Evolutionary conservation across 352 stramenopile species (phyloP), one percentile per base, ranked within the genome.

Genomic region (Pythium rishiriense): DNA sequence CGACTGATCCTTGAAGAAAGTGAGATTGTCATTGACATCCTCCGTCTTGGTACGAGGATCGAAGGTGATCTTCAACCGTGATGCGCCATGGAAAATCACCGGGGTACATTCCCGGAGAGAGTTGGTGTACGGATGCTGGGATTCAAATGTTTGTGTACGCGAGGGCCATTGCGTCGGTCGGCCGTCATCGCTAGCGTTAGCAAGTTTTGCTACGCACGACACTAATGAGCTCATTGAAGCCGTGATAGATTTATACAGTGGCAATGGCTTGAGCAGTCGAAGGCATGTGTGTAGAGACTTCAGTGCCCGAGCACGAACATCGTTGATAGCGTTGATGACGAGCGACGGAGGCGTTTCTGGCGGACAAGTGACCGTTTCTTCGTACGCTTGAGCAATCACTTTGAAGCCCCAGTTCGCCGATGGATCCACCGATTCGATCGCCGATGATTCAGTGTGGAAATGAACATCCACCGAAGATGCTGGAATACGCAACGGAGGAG

Each of bases 1-100:
- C 10, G 79, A 78, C 51, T 89, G 87, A 42, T 96, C 82, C 43
- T 93, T 94, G 68, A 88, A 92, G 54, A 97, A 96, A 19, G 68
- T 83, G 2, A 97, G 53, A 46, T 92, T 97, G 56, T 97, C 90
- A 31, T 76, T 95, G 25, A 70, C 75, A 15, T 78, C 61, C 53
- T 96, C 85, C 3, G 85, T 92, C 29, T 70, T 69, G 22, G 78
- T 86, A 31, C 82, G 72, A 0, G 74, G 19, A 54, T 96, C 86
- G 53, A 97, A 97, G 9, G 75, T 84, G 39, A 97, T 77, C 4
- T 72, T 75, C 17, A 96, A 58, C 6, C 53, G 72, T 3, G 79
- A 81, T 6, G 86, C 86, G 14, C 82, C 81, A 37, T 48, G 84
- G 57, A 96, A 96, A 10, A 73, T 81, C 14, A 97, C 76, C 49